Conservation (phyloP, 2,329 filamentous ascomycete genomes). For the Penicillium decumbens region DNA sequence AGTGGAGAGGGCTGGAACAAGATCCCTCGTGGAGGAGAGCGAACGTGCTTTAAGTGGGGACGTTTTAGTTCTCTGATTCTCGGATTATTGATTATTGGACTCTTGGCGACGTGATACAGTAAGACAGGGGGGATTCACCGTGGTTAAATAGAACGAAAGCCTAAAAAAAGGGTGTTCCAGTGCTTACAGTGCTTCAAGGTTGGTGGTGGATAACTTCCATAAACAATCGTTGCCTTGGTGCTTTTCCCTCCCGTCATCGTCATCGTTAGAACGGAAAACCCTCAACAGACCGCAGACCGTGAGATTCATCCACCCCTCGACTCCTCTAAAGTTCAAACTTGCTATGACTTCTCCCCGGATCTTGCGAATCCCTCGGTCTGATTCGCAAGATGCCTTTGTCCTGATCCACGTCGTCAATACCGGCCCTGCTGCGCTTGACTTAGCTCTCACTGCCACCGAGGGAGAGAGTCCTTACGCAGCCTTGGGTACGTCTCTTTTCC, state of each 20-base stretch:
- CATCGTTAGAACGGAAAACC: not conserved
- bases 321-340: not conserved
- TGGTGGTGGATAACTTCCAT: no score
- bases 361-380: slow-evolving; percentile 49
- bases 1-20: slow-evolving; percentile 22
- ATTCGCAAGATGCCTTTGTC: slow-evolving; percentile 39
- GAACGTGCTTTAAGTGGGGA: slow-evolving; percentile 16
- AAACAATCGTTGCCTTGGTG: not conserved
- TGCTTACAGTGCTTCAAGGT: not conserved
- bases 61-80: not conserved
- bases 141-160: not conserved
- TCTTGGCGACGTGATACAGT: not conserved
- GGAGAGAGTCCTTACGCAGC: slow-evolving; percentile 52
- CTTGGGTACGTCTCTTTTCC: slow-evolving; percentile 34
- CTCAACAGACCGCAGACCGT: not conserved
- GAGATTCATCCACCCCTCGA: not conserved
- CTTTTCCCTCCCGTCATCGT: not conserved
- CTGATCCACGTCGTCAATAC: slow-evolving; percentile 48
- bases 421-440: slow-evolving; percentile 44
- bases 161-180: not conserved
- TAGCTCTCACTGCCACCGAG: slow-evolving; percentile 56
- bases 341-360: slow-evolving; percentile 32
- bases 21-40: slow-evolving; percentile 23
- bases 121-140: not conserved
- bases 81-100: not conserved